A percentile compares a stretch with the other conserved stretches of the same genome.
phyloP scores from a whole-genome alignment of 495 filamentous ascomycete genomes.

The Penicillium antarcticum region DNA sequence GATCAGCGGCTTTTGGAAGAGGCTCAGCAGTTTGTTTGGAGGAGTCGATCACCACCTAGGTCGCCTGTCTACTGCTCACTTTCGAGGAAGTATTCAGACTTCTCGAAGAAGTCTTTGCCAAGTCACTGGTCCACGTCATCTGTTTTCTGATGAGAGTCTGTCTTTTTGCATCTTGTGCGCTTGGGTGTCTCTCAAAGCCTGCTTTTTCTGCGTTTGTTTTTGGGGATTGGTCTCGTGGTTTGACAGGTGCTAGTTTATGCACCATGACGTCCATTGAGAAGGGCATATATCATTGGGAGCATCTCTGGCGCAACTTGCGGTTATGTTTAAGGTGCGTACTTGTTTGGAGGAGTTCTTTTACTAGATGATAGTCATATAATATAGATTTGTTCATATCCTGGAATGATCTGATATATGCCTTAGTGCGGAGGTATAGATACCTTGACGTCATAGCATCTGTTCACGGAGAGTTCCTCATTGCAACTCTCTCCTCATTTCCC shows the following conservation, averaged over 20 bases:
- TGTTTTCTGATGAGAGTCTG: background rate
- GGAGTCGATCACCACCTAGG: slow-evolving; percentile 13
- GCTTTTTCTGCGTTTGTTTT: background rate
- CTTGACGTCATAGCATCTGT: too few relatives aligned
- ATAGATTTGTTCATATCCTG: too few relatives aligned
- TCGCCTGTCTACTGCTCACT: background rate
- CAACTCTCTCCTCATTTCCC: too few relatives aligned
- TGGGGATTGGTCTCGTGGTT: background rate
- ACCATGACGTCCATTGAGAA: background rate
- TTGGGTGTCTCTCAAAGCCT: background rate
- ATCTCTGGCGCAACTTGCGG: too few relatives aligned
- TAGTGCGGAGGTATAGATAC: too few relatives aligned
- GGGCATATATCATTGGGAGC: too few relatives aligned
- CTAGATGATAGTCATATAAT: too few relatives aligned
- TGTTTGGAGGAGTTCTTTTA: too few relatives aligned
- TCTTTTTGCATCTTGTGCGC: background rate
- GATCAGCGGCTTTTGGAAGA: slow-evolving; percentile 27
- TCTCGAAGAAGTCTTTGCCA: background rate
- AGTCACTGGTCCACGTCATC: background rate
- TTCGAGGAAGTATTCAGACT: slow-evolving; percentile 1
- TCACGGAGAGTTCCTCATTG: too few relatives aligned
- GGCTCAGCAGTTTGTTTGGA: slow-evolving; percentile 19
- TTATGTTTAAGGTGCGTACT: too few relatives aligned
- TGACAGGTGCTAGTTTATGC: background rate
- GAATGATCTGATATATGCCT: too few relatives aligned